Base-by-base conservation (phyloP, 192 early-diverging fungal genomes). In the Umbelopsis isabellina region DNA sequence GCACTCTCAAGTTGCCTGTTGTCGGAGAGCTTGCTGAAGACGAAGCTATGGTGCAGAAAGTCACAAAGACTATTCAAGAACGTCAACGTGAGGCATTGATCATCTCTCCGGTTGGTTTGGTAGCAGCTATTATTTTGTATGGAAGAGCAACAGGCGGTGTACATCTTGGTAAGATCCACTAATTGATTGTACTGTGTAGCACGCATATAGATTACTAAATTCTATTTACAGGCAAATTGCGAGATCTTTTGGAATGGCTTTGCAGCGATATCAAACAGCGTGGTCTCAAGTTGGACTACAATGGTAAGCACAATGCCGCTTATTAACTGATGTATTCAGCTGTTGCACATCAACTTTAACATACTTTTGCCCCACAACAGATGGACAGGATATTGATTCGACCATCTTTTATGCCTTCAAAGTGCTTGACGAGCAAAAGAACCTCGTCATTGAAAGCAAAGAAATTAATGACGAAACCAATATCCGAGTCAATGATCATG, bases 91-190 rank as follows among this genome's bases (percentile, higher is more conserved):
- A 69, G 18, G 78, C 73, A 21, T 46, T 75, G 13, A 44, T 79
- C 25, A 35, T 79, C 13, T 67, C 78, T 2, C 78, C 78, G 1
- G 45, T 66, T 0, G 71, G 73, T 20, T 16, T 80, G 4, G 47
- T 80, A 10, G 58, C 71, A 1, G 67, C 79, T 18, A 80, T 73
- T 33, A 53, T 80, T 55, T 49, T 80, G 0, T 75, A 75, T 69
- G 79, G 79, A 20, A 67, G 79, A 52, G 71, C 74, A 7, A 73
- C 65, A 18, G 69, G 75, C 2, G 79, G 79, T 67, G 79, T 80
- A 1, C 67, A 66, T 41, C 12, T 75, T 2, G 71, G 71, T 72
- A 49, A 66, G 58, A 15, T 33, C 37, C 35, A 27, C 20, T 3
- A 20, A 22, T 1, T 71, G 46, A 25, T 20, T 6, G 4, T n/a